Evolutionary conservation across 1,284 basidiomycete genomes (phyloP).

Genomic region (Trametes hirsuta): DNA sequence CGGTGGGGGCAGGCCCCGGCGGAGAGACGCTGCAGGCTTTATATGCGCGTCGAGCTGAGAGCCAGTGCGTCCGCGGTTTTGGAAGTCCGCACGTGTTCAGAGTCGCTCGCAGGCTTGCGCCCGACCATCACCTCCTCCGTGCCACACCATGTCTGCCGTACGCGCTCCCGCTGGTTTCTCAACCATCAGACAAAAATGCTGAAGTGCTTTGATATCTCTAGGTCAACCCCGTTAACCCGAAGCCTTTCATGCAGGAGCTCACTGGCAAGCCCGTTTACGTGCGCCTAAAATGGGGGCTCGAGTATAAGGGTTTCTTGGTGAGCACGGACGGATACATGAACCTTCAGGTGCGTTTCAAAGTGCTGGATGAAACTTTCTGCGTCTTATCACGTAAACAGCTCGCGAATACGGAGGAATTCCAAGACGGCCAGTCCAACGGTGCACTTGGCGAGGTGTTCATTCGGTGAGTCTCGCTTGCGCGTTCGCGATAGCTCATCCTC

Average conservation of each 20-base stretch:
- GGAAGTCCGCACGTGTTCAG: constrained; percentile 58
- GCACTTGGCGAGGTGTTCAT: constrained; percentile 99
- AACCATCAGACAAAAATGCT: constrained; percentile 17
- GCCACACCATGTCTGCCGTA: constrained; percentile 63
- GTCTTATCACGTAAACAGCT: constrained; percentile 54
- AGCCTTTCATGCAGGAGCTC: constrained; percentile 97
- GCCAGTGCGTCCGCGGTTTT: constrained; percentile 38
- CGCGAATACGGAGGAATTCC: constrained; percentile 98
- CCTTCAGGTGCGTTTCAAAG: constrained; percentile 74
- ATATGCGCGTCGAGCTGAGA: constrained; percentile 27
- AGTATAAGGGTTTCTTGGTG: constrained; percentile 99
- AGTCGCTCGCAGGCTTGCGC: constrained; percentile 32
- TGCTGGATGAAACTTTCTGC: not conserved
- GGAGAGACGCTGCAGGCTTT: constrained; percentile 26
- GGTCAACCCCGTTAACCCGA: constrained; percentile 96
- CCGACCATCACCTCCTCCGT: constrained; percentile 19
- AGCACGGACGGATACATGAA: constrained; percentile 99
- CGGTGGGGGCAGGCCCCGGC: constrained; percentile 15
- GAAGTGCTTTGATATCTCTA: constrained; percentile 33
- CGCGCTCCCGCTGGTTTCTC: constrained; percentile 20
- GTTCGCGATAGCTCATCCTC: not conserved
- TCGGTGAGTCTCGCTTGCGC: constrained; percentile 56
- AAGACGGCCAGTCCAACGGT: constrained; percentile 95
- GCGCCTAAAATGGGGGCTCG: constrained; percentile 97
- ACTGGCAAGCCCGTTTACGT: constrained; percentile 97